Evolutionary conservation across 495 filamentous ascomycete species (phyloP).

Genomic region (Hypoxylon perforatum): DNA sequence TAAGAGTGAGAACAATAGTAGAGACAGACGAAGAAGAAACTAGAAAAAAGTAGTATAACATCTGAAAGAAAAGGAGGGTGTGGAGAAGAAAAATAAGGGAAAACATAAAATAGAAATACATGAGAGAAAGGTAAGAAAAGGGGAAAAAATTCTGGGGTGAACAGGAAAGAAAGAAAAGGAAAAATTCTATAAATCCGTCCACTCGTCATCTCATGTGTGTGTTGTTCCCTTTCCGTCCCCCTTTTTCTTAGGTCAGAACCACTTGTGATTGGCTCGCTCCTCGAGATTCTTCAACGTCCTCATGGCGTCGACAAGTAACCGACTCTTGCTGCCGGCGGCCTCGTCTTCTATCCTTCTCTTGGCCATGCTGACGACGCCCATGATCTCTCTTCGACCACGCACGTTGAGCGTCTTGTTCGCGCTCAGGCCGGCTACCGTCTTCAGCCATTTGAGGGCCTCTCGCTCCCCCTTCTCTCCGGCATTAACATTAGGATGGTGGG

Average conservation of each 20-base stretch:
- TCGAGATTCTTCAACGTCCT: constrained; percentile 57
- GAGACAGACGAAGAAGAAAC: background rate
- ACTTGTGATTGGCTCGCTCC: constrained; percentile 48
- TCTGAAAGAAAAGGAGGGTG: constrained; percentile 8
- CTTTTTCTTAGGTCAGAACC: constrained; percentile 46
- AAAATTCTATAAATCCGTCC: constrained; percentile 13
- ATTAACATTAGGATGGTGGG: constrained; percentile 36
- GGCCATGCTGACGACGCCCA: constrained; percentile 53
- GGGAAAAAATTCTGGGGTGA: background rate
- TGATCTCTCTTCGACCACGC: constrained; percentile 47
- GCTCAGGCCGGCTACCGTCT: constrained; percentile 33
- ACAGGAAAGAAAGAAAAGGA: constrained; percentile 33
- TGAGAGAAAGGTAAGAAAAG: constrained; percentile 18
- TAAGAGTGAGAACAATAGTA: constrained; percentile 13
- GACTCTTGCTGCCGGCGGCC: constrained; percentile 50
- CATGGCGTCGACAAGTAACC: constrained; percentile 58
- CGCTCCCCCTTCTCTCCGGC: constrained; percentile 34
- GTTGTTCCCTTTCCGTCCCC: constrained; percentile 9
- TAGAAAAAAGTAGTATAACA: constrained; percentile 17
- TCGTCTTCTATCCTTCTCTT: constrained; percentile 53
- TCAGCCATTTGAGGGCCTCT: constrained; percentile 41
- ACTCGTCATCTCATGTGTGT: constrained; percentile 4
- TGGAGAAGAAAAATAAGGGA: constrained; percentile 1
- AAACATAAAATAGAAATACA: constrained; percentile 25
- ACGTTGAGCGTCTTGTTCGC: constrained; percentile 45